These are phyloP conservation scores for Testicularia cyperi DNA, from an alignment of 1,284 basidiomycete genomes.

Conservation along the genomic window DNA sequence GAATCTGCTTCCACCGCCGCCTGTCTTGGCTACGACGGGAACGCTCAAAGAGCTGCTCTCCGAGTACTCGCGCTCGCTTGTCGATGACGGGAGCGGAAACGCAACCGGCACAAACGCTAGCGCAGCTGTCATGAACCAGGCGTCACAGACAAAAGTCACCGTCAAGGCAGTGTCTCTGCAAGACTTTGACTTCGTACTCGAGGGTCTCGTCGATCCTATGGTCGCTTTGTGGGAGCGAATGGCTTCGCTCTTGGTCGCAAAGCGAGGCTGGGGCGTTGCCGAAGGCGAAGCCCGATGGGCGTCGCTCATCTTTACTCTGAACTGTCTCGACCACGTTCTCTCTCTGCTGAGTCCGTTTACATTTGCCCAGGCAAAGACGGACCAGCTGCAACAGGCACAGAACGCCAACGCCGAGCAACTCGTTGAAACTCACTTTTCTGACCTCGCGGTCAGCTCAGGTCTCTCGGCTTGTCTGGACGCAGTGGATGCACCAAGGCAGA, in stretches of 20 bases:
- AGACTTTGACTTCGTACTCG: slow-evolving; percentile 37
- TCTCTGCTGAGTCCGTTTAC: slow-evolving; percentile 6
- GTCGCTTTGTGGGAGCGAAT: slow-evolving; percentile 23
- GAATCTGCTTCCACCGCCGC: slow-evolving; percentile 29
- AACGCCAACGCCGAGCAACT: too few species aligned
- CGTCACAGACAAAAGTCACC: too few species aligned
- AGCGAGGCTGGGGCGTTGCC: slow-evolving; percentile 3
- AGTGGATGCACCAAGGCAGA: too few species aligned
- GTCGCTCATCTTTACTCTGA: slow-evolving; percentile 22
- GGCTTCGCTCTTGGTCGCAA: slow-evolving; percentile 8
- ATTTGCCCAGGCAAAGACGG: slow-evolving; percentile 14
- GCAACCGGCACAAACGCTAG: too few species aligned
- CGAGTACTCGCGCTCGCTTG: slow-evolving; percentile 32
- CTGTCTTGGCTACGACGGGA: slow-evolving; percentile 19
- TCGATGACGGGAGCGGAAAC: too few species aligned
- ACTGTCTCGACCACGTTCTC: slow-evolving; percentile 35
- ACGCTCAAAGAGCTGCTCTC: slow-evolving; percentile 48
- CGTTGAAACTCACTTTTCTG: too few species aligned
- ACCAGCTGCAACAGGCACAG: slow-evolving; percentile 3
- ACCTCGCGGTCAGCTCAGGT: too few species aligned
- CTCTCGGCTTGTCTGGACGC: too few species aligned
- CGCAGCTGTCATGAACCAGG: too few species aligned
- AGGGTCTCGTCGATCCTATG: slow-evolving; percentile 41
- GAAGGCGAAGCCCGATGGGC: slow-evolving; percentile 32
- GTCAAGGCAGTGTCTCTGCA: background rate